A percentile compares a stretch with the other conserved stretches of the same genome.
These are phyloP conservation scores for Geosmithia putterillii DNA, from an alignment of 2,329 filamentous ascomycete species.

Conservation along the genomic window DNA sequence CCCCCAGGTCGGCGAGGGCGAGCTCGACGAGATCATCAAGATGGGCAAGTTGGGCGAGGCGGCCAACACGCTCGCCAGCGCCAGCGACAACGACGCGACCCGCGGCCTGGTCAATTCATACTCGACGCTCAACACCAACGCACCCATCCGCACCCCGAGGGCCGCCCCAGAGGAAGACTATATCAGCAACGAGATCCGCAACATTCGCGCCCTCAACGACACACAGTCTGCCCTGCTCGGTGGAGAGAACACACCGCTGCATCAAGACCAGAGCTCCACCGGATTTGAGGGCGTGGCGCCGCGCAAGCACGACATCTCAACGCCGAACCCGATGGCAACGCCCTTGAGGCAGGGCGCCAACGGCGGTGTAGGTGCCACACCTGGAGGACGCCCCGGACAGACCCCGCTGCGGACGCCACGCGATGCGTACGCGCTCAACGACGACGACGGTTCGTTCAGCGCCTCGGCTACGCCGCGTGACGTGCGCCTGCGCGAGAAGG, in stretches of 20 bases:
- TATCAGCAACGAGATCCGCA: slow-evolving; percentile 91
- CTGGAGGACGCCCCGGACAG: slow-evolving; percentile 54
- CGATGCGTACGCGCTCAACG: slow-evolving; percentile 77
- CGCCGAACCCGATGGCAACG: slow-evolving; percentile 90
- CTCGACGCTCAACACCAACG: slow-evolving; percentile 63
- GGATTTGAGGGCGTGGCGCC: slow-evolving; percentile 81
- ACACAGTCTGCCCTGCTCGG: slow-evolving; percentile 89
- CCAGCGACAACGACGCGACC: slow-evolving; percentile 74
- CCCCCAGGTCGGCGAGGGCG: slow-evolving; percentile 83
- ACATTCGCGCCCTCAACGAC: slow-evolving; percentile 82
- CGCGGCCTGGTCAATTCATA: slow-evolving; percentile 82
- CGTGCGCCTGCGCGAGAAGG: slow-evolving; percentile 56
- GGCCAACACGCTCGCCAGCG: slow-evolving; percentile 61
- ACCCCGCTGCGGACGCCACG: slow-evolving; percentile 82
- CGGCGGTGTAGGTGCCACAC: slow-evolving; percentile 54
- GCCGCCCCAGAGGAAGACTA: slow-evolving; percentile 89
- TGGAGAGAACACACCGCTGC: slow-evolving; percentile 83
- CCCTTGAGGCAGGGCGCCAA: slow-evolving; percentile 56
- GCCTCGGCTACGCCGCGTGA: slow-evolving; percentile 68
- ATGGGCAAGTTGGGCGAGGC: slow-evolving; percentile 92
- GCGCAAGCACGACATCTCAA: slow-evolving; percentile 69
- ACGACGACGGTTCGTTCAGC: slow-evolving; percentile 53
- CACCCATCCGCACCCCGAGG: slow-evolving; percentile 83
- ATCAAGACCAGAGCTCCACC: slow-evolving; percentile 70
- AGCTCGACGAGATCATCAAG: slow-evolving; percentile 96